Conservation (phyloP, 2,329 filamentous ascomycete genomes). For the Pyricularia pennisetigena region DNA sequence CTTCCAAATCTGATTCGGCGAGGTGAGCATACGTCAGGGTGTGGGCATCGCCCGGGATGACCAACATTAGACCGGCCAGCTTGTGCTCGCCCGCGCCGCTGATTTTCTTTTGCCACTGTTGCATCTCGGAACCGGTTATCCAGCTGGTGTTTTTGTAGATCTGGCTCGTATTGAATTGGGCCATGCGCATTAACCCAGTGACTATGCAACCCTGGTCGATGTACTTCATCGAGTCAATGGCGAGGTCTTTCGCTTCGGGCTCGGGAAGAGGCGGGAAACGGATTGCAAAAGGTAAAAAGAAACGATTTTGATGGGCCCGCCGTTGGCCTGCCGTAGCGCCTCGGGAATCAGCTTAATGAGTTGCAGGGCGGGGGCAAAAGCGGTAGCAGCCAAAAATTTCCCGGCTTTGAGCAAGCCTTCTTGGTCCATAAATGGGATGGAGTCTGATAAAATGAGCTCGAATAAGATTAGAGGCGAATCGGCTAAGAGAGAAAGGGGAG, state of each 20-base stretch:
- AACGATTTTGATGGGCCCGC: slow-evolving; percentile 5
- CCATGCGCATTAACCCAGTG: slow-evolving; percentile 7
- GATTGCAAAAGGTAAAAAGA: slow-evolving; percentile 12
- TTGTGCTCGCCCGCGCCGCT: slow-evolving; percentile 12
- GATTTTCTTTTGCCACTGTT: neutral
- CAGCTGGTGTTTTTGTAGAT: slow-evolving; percentile 10
- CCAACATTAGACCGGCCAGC: slow-evolving; percentile 13
- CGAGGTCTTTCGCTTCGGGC: slow-evolving; percentile 7
- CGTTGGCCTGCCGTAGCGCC: slow-evolving; percentile 5
- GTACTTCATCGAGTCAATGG: slow-evolving; percentile 1
- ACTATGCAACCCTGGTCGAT: slow-evolving; percentile 9
- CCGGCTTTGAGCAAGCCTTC: slow-evolving; percentile 7
- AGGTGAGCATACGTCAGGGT: slow-evolving; percentile 5
- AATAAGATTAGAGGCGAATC: no score
- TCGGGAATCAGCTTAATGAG: slow-evolving; percentile 8
- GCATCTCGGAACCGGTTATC: slow-evolving; percentile 1
- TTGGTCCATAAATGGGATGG: no score
- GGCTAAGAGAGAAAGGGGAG: no score
- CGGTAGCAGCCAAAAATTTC: slow-evolving; percentile 7
- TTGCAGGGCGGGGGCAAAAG: slow-evolving; percentile 8
- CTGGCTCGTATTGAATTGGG: slow-evolving; percentile 7
- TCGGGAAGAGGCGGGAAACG: slow-evolving; percentile 8
- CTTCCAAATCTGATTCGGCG: neutral
- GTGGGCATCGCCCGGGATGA: slow-evolving; percentile 13
- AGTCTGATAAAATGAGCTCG: no score